Conservation (phyloP, 805 yeast genomes). For the Schwanniomyces occidentalis region DNA sequence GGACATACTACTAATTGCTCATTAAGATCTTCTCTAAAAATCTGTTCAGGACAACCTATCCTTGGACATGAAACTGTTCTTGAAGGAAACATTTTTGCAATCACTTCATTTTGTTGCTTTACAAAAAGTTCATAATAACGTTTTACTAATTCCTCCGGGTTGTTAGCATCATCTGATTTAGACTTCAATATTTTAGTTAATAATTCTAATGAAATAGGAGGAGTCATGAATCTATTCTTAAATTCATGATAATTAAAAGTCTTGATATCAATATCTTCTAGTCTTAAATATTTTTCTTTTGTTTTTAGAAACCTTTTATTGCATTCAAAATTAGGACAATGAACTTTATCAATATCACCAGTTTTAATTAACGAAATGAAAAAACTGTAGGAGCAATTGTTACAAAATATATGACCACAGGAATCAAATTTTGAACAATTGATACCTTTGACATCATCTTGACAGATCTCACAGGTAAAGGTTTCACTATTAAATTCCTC, state of each 20-base stretch:
- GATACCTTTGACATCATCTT: constrained; percentile 47
- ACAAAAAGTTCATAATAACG: constrained; percentile 42
- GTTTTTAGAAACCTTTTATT: constrained; percentile 24
- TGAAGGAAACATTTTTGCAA: constrained; percentile 46
- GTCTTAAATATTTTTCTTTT: constrained; percentile 18
- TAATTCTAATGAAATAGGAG: constrained; percentile 36
- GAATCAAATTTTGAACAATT: constrained; percentile 35
- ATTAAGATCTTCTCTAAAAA: constrained; percentile 47
- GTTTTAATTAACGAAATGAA: constrained; percentile 40
- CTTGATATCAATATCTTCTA: constrained; percentile 13
- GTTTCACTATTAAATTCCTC: constrained; percentile 34
- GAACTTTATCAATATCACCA: constrained; percentile 52
- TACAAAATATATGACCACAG: constrained; percentile 54
- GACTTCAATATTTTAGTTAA: constrained; percentile 29
- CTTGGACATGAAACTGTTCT: constrained; percentile 55
- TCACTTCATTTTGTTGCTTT: constrained; percentile 41
- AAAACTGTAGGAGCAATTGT: constrained; percentile 44
- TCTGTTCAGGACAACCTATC: constrained; percentile 41
- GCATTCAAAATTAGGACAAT: constrained; percentile 59
- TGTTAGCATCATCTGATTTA: constrained; percentile 4
- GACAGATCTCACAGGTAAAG: constrained; percentile 59
- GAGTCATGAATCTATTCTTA: constrained; percentile 39
- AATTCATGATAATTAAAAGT: constrained; percentile 27
- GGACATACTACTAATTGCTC: constrained; percentile 51
- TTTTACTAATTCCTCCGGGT: constrained; percentile 19